Base-by-base conservation (phyloP, 306 rosid species). In the Rosa rugosa region DNA sequence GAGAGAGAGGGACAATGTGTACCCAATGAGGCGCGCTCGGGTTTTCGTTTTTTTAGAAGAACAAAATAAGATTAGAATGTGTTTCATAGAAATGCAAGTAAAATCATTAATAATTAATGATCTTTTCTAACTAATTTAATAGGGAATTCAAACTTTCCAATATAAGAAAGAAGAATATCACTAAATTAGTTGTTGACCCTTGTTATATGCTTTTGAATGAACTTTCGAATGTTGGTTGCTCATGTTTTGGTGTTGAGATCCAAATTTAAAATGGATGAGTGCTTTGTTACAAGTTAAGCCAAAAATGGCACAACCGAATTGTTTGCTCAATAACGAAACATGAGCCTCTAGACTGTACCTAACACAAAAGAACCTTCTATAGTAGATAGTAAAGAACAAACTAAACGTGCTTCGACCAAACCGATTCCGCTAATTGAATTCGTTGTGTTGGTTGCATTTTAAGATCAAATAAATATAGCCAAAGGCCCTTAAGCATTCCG, bases 341-440 rank as follows among this genome's bases (percentile, higher is more conserved):
- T 11, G 8, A 11, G 25, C 67, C 41, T 27, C 40, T 31, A 5
- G 42, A 31, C 69, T 63, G 4, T 63, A 63, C 69, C 69, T 63
- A 63, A 31, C 42, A 13, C 20, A 14, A 63, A 63, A 63, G 69
- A 57, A 75, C 78, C 68, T 75, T 75, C 42, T 1, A 5, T 50
- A 10, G 36, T 7, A 1, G n/a, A 23, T 25, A 25, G 68, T 59
- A 16, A 8, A 57, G 4, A 54, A 17, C 22, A 56, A 54, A n/a
- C 38, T 25, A 73, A 31, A 31, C 36, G 38, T n/a, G 51, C 45
- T 1, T 40, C 7, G 44, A 73, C 40, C 20, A 54, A 54, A 73
- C 51, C 8, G 22, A 72, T 51, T 34, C 64, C 1, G 4, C 65
- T 40, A 57, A 73, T 41, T 57, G 0, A 41, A 44, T 42, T 74